These are phyloP conservation scores for Trichoderma sp. DNA, from an alignment of 2,329 filamentous ascomycete genomes.

Conservation along the genomic window DNA sequence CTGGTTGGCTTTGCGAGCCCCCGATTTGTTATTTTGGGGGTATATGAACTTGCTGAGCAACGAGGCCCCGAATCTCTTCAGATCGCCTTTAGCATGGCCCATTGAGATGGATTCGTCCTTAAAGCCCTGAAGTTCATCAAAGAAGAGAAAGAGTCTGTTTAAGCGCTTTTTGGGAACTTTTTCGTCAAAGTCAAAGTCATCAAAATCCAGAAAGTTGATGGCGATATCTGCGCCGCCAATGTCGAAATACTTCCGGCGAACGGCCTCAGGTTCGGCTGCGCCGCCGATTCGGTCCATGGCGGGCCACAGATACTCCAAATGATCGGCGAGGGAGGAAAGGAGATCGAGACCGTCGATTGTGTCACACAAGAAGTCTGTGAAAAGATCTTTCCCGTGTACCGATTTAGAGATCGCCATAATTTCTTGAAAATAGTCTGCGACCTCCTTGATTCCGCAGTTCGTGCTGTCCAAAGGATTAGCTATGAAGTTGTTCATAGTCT, in stretches of 20 bases:
- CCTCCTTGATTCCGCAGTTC: not conserved
- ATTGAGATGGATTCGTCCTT: not conserved
- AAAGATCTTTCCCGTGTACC: not conserved
- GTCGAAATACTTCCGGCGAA: not conserved
- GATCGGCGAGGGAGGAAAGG: slow-evolving; percentile 25
- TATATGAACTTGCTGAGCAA: slow-evolving; percentile 21
- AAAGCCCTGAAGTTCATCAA: slow-evolving; percentile 26
- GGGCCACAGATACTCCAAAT: slow-evolving; percentile 19
- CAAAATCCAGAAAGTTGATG: slow-evolving; percentile 23
- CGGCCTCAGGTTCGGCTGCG: not conserved
- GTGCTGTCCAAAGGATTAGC: not conserved
- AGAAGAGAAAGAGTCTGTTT: slow-evolving; percentile 21
- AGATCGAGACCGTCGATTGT: slow-evolving; percentile 24
- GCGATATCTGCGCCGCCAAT: not conserved
- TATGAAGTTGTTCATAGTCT: not conserved
- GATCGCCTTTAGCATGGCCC: slow-evolving; percentile 24
- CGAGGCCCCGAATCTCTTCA: slow-evolving; percentile 28
- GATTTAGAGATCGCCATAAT: too few relatives aligned
- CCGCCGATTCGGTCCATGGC: not conserved
- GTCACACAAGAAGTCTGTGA: slow-evolving; percentile 26
- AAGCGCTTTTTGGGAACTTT: slow-evolving; percentile 21
- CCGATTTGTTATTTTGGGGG: slow-evolving; percentile 11
- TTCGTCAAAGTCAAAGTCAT: slow-evolving; percentile 21
- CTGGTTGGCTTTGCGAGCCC: not conserved
- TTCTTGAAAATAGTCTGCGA: not conserved